These are phyloP conservation scores for Lophiotrema nucula DNA, from an alignment of 495 filamentous ascomycete species.

Conservation along the genomic window DNA sequence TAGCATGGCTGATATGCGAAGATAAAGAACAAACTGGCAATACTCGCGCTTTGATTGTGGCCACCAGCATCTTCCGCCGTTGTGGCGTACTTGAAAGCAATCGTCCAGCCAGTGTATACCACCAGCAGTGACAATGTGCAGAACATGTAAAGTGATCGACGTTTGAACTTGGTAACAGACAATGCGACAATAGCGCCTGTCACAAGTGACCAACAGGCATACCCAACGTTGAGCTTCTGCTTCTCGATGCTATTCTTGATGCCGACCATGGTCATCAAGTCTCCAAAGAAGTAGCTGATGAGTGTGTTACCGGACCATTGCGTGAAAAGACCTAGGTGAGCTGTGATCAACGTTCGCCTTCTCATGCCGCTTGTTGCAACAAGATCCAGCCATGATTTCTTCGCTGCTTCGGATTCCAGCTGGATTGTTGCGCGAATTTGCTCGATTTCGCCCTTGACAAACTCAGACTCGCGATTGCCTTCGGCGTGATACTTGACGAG, in stretches of 20 bases:
- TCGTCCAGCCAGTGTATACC: slow-evolving; percentile 60
- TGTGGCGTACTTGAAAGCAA: slow-evolving; percentile 57
- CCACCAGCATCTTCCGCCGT: slow-evolving; percentile 11
- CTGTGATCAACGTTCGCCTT: slow-evolving; percentile 56
- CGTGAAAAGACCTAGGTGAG: slow-evolving; percentile 60
- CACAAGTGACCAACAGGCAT: slow-evolving; percentile 57
- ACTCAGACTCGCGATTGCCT: slow-evolving; percentile 51
- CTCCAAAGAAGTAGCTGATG: slow-evolving; percentile 58
- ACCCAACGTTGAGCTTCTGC: slow-evolving; percentile 58
- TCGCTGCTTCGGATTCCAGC: slow-evolving; percentile 54
- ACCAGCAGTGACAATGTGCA: slow-evolving; percentile 53
- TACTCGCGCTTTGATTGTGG: slow-evolving; percentile 38
- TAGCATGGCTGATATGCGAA: slow-evolving; percentile 64
- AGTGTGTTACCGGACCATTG: slow-evolving; percentile 67
- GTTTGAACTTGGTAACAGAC: slow-evolving; percentile 51
- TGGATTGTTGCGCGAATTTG: slow-evolving; percentile 61
- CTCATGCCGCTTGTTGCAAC: slow-evolving; percentile 55
- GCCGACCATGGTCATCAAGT: slow-evolving; percentile 50
- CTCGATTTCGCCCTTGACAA: slow-evolving; percentile 60
- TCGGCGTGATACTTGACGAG: slow-evolving; percentile 63
- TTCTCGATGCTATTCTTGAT: slow-evolving; percentile 53
- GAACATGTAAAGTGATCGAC: slow-evolving; percentile 59
- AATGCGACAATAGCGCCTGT: slow-evolving; percentile 54
- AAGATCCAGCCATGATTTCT: slow-evolving; percentile 56
- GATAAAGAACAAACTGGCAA: slow-evolving; percentile 60